phyloP scores from a whole-genome alignment of 2,329 filamentous ascomycete genomes.

The Albophoma yamanashiensis region DNA sequence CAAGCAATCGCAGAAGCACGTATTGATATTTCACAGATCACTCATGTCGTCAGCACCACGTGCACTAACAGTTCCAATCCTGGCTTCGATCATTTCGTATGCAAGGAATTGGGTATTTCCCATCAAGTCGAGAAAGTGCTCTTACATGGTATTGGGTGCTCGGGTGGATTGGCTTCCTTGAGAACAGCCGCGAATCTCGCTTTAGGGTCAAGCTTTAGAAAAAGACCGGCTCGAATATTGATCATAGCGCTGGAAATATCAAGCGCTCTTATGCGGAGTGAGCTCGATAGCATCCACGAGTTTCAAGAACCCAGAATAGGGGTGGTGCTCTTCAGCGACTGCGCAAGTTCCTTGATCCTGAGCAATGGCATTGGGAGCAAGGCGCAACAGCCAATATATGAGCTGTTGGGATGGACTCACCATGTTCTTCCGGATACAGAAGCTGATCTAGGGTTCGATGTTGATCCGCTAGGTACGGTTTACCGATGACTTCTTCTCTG shows the following conservation, averaged over 20 bases:
- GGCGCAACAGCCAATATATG: neutral
- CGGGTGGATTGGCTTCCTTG: neutral
- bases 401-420: neutral
- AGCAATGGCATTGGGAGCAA: neutral
- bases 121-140: neutral
- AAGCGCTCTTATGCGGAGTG: neutral
- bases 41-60: neutral
- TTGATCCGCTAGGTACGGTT: neutral
- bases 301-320: neutral
- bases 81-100: neutral
- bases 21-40: neutral
- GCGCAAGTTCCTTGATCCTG: neutral
- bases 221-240: neutral
- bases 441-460: neutral
- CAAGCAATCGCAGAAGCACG: neutral
- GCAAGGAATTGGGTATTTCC: neutral
- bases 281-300: neutral
- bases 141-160: neutral
- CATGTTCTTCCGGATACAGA: neutral
- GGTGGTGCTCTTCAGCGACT: neutral
- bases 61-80: neutral
- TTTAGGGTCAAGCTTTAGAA: neutral
- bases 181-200: neutral
- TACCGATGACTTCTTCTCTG: neutral
- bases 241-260: neutral